Base-by-base conservation (phyloP, 495 filamentous ascomycete species). In the Collariella sp. region DNA sequence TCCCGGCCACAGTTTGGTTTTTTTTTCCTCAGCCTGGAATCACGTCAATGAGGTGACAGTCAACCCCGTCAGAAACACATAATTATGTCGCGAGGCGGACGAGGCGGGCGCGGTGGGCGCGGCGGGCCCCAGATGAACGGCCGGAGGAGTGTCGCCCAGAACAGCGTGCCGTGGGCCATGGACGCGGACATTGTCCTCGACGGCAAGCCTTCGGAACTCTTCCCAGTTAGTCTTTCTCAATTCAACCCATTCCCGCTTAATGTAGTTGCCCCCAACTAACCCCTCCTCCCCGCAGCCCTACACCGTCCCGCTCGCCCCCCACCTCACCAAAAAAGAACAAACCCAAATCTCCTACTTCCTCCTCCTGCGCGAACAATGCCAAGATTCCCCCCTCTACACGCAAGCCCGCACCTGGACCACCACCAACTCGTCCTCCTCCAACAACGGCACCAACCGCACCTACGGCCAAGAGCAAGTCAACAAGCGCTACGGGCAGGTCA, bases 381-480 rank as follows among this genome's bases (percentile, higher is more conserved):
- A 80, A 59, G 64, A 70, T 41, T 62, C 67, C 0, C 75, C 77
- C 0, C 66, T 78, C 33, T 81, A 79, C 60, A 80, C 77, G 9
- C 68, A 77, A 46, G 59, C 64, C 1, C 68, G 58, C 49, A 56
- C 58, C 15, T 58, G 49, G 35, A 50, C 39, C 24, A 20, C 52
- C n/a, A n/a, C n/a, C n/a, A n/a, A n/a, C n/a, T n/a, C n/a, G n/a
- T n/a, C n/a, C 18, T 58, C 62, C 46, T 36, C 49, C 16, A 33
- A 15, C n/a, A 56, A n/a, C n/a, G n/a, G 57, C 23, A 66, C 38
- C 1, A 12, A 40, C 2, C 67, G 68, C 18, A 57, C 63, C 24
- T 79, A 77, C 64, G 69, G 72, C 44, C 75, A 77, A 50, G 67
- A 73, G 18, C 74, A 79, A 56, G 54, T 73, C 60, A 79, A 79